Conservation (phyloP, 2,329 filamentous ascomycete genomes). For the Trichoderma asperellum region DNA sequence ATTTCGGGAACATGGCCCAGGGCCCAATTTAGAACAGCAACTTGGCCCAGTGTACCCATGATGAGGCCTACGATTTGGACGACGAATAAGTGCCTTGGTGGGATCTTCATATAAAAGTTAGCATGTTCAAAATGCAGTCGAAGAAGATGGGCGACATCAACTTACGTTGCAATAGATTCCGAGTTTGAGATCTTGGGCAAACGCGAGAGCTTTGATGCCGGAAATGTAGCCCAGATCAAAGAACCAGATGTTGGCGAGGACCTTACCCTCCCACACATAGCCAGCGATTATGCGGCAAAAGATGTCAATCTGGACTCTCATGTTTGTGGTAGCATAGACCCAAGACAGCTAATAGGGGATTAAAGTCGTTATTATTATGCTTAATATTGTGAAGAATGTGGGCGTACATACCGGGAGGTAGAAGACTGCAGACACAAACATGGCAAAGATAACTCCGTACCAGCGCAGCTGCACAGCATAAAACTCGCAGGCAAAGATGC, state of each 20-base stretch:
- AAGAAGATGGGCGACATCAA: not conserved
- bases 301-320: constrained; percentile 48
- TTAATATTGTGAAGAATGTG: not conserved
- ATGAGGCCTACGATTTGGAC: constrained; percentile 50
- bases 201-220: constrained; percentile 47
- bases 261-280: constrained; percentile 51
- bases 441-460: constrained; percentile 40
- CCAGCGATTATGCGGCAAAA: constrained; percentile 51
- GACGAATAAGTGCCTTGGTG: constrained; percentile 49
- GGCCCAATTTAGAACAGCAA: constrained; percentile 45
- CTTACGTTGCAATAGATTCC: constrained; percentile 46
- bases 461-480: constrained; percentile 40
- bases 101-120: constrained; percentile 39
- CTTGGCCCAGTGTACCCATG: constrained; percentile 50
- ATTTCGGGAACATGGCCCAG: constrained; percentile 53
- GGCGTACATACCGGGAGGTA: constrained; percentile 36
- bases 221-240: constrained; percentile 47
- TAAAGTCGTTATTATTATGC: not conserved
- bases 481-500: constrained; percentile 39
- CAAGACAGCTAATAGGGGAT: constrained; percentile 34
- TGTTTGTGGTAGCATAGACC: constrained; percentile 48
- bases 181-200: constrained; percentile 51
- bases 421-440: constrained; percentile 38
- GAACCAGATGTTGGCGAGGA: constrained; percentile 46
- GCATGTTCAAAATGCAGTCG: not conserved